phyloP scores from a whole-genome alignment of 192 early-diverging fungal species.

The Backusella westeae region DNA sequence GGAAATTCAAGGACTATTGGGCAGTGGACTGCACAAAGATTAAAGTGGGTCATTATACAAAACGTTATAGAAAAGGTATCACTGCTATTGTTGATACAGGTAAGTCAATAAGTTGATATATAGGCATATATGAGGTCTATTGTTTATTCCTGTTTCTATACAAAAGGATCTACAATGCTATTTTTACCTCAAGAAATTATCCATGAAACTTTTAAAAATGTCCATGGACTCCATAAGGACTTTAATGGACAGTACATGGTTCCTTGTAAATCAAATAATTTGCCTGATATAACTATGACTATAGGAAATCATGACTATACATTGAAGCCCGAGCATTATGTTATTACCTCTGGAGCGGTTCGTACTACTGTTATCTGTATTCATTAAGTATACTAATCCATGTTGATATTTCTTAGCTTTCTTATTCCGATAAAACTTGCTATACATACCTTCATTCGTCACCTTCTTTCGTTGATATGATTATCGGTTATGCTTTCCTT shows the following conservation, averaged over 20 bases:
- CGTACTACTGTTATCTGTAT: neutral
- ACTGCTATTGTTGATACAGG: conserved; percentile 26
- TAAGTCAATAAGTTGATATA: neutral
- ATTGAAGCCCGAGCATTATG: conserved; percentile 22
- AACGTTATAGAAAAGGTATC: neutral
- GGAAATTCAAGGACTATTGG: conserved; percentile 29
- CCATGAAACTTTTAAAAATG: neutral
- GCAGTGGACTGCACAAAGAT: conserved; percentile 23
- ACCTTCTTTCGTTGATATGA: conserved; percentile 17
- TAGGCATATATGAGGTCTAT: neutral
- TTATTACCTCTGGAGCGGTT: conserved; percentile 16
- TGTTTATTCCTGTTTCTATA: neutral
- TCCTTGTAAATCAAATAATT: conserved; percentile 15
- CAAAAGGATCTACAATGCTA: conserved; percentile 24
- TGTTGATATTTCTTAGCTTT: conserved; percentile 1
- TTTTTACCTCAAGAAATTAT: conserved; percentile 19
- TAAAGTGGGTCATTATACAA: conserved; percentile 2
- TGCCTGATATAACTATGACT: conserved; percentile 17
- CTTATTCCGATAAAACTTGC: conserved; percentile 5
- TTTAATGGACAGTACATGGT: conserved; percentile 17
- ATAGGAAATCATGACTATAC: conserved; percentile 15
- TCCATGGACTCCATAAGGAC: neutral
- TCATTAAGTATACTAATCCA: neutral
- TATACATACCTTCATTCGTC: conserved; percentile 29
- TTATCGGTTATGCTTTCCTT: conserved; percentile 35